A percentile compares a stretch with the other conserved stretches of the same genome.
Conservation (phyloP, 2,329 filamentous ascomycete genomes). For the Ophiostoma novo-ulmi region DNA sequence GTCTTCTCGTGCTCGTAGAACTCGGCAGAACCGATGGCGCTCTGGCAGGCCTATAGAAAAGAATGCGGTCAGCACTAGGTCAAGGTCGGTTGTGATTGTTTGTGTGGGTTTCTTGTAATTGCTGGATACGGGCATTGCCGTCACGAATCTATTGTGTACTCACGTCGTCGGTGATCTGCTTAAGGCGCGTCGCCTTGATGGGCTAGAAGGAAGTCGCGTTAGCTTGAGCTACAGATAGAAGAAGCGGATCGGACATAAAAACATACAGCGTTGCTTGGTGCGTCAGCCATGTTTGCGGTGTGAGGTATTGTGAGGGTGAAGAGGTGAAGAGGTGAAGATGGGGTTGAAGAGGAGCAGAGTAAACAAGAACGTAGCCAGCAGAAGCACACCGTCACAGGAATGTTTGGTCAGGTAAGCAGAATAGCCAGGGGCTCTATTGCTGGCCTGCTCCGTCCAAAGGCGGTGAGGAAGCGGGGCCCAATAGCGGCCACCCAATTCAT, state of each 20-base stretch:
- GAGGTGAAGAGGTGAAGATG: neutral
- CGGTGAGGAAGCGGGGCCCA: neutral
- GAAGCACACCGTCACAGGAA: slow-evolving; percentile 12
- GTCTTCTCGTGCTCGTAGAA: slow-evolving; percentile 86
- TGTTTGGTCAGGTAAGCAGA: slow-evolving; percentile 5
- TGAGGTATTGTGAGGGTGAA: neutral
- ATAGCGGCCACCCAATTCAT: neutral
- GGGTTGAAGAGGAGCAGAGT: neutral
- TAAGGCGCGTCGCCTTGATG: slow-evolving; percentile 68
- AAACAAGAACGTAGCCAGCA: slow-evolving; percentile 8
- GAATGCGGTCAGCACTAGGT: neutral
- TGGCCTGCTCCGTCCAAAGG: neutral
- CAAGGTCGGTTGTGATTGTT: neutral
- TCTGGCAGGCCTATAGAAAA: slow-evolving; percentile 66
- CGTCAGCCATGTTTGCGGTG: slow-evolving; percentile 23
- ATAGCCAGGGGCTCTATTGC: slow-evolving; percentile 1
- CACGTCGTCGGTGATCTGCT: slow-evolving; percentile 82
- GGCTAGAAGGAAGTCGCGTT: slow-evolving; percentile 48
- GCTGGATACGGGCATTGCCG: no score
- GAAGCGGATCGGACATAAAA: neutral
- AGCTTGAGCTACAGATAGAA: neutral
- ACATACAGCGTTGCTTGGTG: slow-evolving; percentile 23
- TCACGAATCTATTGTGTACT: slow-evolving; percentile 32
- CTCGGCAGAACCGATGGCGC: slow-evolving; percentile 65
- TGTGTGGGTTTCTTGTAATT: no score